Percentiles rank a stretch among this genome's conserved stretches.
Conservation (phyloP, 805 yeast genomes). For the Kazachstania kunashirensis region DNA sequence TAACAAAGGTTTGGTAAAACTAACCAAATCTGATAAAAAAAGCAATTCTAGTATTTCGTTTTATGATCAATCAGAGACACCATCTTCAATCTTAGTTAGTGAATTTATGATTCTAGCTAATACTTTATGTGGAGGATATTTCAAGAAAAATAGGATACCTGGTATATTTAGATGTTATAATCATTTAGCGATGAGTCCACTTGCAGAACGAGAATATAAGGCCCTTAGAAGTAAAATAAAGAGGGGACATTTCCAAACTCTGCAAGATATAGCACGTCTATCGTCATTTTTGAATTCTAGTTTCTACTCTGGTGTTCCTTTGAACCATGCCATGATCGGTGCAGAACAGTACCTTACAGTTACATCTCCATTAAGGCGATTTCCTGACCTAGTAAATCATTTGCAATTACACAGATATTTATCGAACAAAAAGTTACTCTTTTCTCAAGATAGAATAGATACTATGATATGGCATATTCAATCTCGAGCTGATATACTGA, state of each 20-base stretch:
- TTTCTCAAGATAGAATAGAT: conserved; percentile 29
- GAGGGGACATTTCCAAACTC: conserved; percentile 19
- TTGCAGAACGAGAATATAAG: conserved; percentile 19
- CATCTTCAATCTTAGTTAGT: conserved; percentile 59
- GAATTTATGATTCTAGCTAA: conserved; percentile 81
- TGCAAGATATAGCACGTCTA: conserved; percentile 36
- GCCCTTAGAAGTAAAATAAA: conserved; percentile 17
- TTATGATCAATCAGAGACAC: conserved; percentile 26
- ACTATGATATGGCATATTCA: conserved; percentile 36
- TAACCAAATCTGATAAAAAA: conserved; percentile 5
- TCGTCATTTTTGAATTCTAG: conserved; percentile 45
- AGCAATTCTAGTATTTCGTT: conserved; percentile 12
- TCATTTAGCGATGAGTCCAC: conserved; percentile 21
- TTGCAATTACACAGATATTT: conserved; percentile 54
- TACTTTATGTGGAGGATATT: conserved; percentile 43
- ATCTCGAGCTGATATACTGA: conserved; percentile 35
- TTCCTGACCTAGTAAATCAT: conserved; percentile 71
- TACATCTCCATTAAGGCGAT: conserved; percentile 84
- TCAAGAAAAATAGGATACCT: conserved; percentile 37
- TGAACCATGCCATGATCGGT: conserved; percentile 55
- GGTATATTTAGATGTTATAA: conserved; percentile 37
- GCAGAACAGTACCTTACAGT: conserved; percentile 55
- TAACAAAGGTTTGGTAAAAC: conserved; percentile 19
- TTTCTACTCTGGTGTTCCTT: conserved; percentile 36
- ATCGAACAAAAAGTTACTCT: conserved; percentile 20